Evolutionary conservation across 805 yeast genomes (phyloP), one percentile per base, ranked within the genome.

Genomic region (Metschnikowia picachoensis): DNA sequence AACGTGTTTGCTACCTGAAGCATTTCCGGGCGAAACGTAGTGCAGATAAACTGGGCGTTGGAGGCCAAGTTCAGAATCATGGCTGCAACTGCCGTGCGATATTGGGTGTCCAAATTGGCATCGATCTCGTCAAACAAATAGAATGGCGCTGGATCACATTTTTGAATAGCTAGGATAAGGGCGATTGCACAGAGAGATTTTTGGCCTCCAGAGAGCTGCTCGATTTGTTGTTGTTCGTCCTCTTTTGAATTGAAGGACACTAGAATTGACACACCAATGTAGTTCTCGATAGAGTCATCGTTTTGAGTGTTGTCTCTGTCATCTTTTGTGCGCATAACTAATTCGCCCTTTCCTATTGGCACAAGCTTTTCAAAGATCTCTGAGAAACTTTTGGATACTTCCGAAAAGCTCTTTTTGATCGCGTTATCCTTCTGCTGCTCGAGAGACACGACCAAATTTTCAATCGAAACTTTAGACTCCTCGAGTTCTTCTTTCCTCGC

Each of bases 161-260:
- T 82, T 68, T 94, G 99, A 49, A 92, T 88, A 4, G 99, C 97
- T 47, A 94, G 74, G 53, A 94, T 91, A 41, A 94, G 76, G 0
- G 98, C 91, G 55, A 94, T 82, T 0, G 99, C 98, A 72, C 98
- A 91, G n/a, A 94, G 71, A 0, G 97, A 87, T 62, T 92, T 92
- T 60, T 94, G 99, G 10, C 99, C 99, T 35, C 99, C 99, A 1
- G 97, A 88, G 14, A 94, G 72, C 61, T 91, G 97, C 61, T 89
- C 96, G 46, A 92, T 84, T 50, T 87, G 76, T 50, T 85, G 86
- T 62, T 88, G 96, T 55, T 90, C 97, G 60, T 91, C 86, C 27
- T 77, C 74, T 59, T 83, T 83, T 9, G 95, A 85, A 61, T 89
- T 92, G 73, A 92, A 92, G 0, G 97, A 87, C 3, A 91, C 97